Conservation (phyloP, 257 asterid species). For the Fraxinus excelsior region DNA sequence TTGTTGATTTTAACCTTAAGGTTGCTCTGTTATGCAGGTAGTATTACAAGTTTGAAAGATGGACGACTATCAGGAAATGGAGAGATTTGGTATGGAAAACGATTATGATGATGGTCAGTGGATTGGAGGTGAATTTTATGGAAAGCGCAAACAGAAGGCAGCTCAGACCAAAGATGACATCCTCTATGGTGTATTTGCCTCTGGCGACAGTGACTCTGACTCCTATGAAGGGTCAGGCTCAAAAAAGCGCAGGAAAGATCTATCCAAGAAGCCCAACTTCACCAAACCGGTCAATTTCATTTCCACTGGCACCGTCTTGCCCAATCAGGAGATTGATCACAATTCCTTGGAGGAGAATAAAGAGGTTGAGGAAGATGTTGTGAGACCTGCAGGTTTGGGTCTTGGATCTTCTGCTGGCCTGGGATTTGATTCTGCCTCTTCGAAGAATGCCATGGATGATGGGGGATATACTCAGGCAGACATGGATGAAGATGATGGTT, state of each 20-base stretch:
- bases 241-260: slow-evolving; percentile 63
- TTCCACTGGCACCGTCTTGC: slow-evolving; percentile 66
- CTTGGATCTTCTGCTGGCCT: slow-evolving; percentile 52
- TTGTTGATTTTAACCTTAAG: not conserved
- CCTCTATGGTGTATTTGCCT: slow-evolving; percentile 80
- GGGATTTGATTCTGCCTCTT: slow-evolving; percentile 50
- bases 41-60: slow-evolving; percentile 29
- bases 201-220: slow-evolving; percentile 75
- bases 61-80: slow-evolving; percentile 87
- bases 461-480: slow-evolving; percentile 24
- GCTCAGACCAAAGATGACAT: slow-evolving; percentile 70
- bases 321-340: slow-evolving; percentile 63
- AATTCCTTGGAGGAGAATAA: slow-evolving; percentile 48
- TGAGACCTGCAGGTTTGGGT: slow-evolving; percentile 47
- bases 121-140: slow-evolving; percentile 69
- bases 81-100: slow-evolving; percentile 74
- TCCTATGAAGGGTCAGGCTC: slow-evolving; percentile 59
- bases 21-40: not conserved
- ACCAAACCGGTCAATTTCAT: slow-evolving; percentile 77
- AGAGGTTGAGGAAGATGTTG: slow-evolving; percentile 34
- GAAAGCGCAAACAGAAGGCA: slow-evolving; percentile 56
- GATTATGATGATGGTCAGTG: slow-evolving; percentile 80
- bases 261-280: slow-evolving; percentile 51
- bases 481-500: slow-evolving; percentile 39
- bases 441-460: slow-evolving; percentile 25